Conservation (phyloP, 768 basidiomycete species). For the Tephrocybe sp. region DNA sequence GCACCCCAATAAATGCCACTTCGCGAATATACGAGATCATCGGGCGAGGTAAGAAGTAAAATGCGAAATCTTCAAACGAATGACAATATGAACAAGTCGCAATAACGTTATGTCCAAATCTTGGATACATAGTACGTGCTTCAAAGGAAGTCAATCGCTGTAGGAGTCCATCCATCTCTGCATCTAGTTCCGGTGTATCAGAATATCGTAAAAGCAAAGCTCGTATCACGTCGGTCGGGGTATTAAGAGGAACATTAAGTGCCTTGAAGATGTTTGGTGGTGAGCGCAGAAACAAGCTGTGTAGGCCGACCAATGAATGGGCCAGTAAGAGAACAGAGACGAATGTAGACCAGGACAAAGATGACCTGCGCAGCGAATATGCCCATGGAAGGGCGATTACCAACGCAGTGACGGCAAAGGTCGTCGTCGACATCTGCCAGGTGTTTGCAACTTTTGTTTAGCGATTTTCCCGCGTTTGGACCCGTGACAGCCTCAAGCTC, state of each 20-base stretch:
- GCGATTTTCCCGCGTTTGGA: no score
- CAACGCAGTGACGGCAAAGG: slow-evolving; percentile 16
- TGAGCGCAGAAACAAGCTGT: slow-evolving; percentile 41
- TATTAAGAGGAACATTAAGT: slow-evolving; percentile 53
- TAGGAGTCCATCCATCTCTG: slow-evolving; percentile 50
- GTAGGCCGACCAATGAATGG: slow-evolving; percentile 51
- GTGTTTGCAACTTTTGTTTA: no score
- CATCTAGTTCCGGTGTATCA: slow-evolving; percentile 40
- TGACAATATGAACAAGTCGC: slow-evolving; percentile 66
- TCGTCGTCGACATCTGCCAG: slow-evolving; percentile 11
- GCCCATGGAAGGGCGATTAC: slow-evolving; percentile 18
- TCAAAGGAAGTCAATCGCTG: slow-evolving; percentile 56
- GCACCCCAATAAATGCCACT: slow-evolving; percentile 49
- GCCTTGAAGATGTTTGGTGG: slow-evolving; percentile 63
- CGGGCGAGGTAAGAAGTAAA: slow-evolving; percentile 54
- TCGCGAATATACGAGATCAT: slow-evolving; percentile 61
- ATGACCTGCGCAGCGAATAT: slow-evolving; percentile 15
- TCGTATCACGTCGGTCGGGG: slow-evolving; percentile 51
- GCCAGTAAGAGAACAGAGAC: slow-evolving; percentile 41
- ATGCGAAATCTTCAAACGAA: slow-evolving; percentile 55
- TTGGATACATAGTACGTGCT: slow-evolving; percentile 52
- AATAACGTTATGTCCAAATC: slow-evolving; percentile 68
- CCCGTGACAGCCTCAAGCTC: no score
- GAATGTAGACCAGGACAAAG: slow-evolving; percentile 18
- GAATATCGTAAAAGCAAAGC: slow-evolving; percentile 39